A percentile compares a stretch with the other conserved stretches of the same genome.
Conservation (phyloP, 176 grass and related monocot species). For the Calamus simplicifolius region DNA sequence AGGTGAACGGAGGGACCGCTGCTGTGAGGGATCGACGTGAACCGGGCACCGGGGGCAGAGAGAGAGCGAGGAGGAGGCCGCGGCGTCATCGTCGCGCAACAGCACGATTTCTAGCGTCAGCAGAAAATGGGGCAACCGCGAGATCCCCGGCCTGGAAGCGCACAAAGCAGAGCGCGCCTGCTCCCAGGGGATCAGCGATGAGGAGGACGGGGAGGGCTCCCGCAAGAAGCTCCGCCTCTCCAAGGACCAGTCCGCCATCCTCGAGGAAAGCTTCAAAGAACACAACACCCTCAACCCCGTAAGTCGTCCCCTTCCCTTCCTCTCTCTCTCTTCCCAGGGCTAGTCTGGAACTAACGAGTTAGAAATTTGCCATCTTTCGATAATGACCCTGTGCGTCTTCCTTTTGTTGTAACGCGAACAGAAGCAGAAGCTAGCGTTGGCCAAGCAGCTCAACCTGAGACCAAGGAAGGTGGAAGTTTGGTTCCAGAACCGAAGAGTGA, state of each 20-base stretch:
- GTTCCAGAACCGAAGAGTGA: conserved; percentile 5
- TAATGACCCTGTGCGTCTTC: not conserved
- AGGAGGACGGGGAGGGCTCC: conserved; percentile 11
- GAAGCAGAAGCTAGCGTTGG: too few relatives aligned
- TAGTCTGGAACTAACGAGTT: too few relatives aligned
- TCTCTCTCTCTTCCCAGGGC: too few relatives aligned
- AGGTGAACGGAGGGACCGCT: conserved; percentile 37
- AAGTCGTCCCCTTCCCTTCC: too few relatives aligned
- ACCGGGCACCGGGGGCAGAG: too few relatives aligned
- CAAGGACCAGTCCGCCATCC: too few relatives aligned
- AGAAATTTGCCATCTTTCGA: not conserved
- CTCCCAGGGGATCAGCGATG: not conserved
- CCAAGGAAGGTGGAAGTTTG: conserved; percentile 5
- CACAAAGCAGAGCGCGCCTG: not conserved
- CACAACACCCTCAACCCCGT: too few relatives aligned
- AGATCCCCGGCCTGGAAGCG: not conserved
- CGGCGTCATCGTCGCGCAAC: conserved; percentile 12
- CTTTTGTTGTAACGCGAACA: too few relatives aligned
- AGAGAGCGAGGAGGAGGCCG: too few relatives aligned
- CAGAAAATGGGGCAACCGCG: conserved; percentile 9
- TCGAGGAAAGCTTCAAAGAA: too few relatives aligned
- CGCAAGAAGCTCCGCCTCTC: too few relatives aligned
- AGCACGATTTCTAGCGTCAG: conserved; percentile 14
- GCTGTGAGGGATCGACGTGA: conserved; percentile 61
- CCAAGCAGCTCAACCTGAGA: too few relatives aligned